Evolutionary conservation across 2,329 filamentous ascomycete species (phyloP), one percentile per base, ranked within the genome.

Genomic region (Exutisphaerella laricina): DNA sequence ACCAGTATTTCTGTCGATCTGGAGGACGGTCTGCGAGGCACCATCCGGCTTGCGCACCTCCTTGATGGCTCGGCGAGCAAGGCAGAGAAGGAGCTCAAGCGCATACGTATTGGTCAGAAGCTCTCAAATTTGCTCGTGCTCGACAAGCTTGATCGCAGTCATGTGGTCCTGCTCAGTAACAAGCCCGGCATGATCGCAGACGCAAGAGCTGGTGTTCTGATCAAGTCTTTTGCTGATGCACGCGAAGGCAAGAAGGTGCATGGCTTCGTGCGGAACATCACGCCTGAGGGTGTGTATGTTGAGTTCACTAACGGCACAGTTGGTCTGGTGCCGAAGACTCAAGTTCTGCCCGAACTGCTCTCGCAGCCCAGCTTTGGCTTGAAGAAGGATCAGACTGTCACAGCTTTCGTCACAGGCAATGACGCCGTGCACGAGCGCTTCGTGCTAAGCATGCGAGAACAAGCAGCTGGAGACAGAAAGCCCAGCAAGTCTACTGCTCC

Each of bases 181-280:
- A 96, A 96, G 67, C 81, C 85, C 25, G 88, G 82, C 58, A 71
- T 98, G 18, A 72, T 94, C 45, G 79, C 84, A 55, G 88, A 84
- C 39, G 77, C 82, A 37, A 82, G 84, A 62, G 73, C 83, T 14
- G 78, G 78, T n/a, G 79, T 75, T 40, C 73, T 97, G 9, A 72
- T 94, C n/a, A 74, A 74, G 13, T 76, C 68, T 31, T 83, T 92
- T 42, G 80, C 84, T 16, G 79, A 90, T 51, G 75, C 88, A 14
- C 77, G 80, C 50, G 75, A 84, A 50, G 85, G 85, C 21, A 73
- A 78, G 23, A 68, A 79, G 17, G 76, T 88, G 5, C 77, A 80
- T 45, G 90, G 89, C 4, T 95, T 90, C 56, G 80, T 98, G 18
- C 82, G 83, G 46, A 94, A 92, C 57, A 84, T 95, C 39, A 89